Evolutionary conservation across 345 rosid genomes (phyloP).

Genomic region (Aquilaria malaccensis): DNA sequence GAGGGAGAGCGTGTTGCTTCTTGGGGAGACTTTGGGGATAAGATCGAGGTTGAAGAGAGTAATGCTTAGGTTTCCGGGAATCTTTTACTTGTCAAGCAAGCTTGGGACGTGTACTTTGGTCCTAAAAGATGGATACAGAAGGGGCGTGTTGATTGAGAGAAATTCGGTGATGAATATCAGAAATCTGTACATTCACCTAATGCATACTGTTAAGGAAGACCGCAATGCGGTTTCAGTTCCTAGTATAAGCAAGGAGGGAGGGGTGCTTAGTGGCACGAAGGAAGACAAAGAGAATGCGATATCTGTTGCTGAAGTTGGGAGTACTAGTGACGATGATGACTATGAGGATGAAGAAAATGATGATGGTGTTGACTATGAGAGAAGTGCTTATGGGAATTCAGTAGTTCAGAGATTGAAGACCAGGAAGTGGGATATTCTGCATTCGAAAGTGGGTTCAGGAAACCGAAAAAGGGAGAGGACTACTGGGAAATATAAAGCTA

Average conservation of each 20-base stretch:
- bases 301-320: slow-evolving; percentile 32
- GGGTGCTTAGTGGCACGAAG: slow-evolving; percentile 20
- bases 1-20: slow-evolving; percentile 44
- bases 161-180: slow-evolving; percentile 48
- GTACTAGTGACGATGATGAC: slow-evolving; percentile 31
- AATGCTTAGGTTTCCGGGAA: slow-evolving; percentile 59
- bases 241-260: slow-evolving; percentile 32
- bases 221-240: slow-evolving; percentile 23
- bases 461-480: slow-evolving; percentile 15
- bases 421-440: slow-evolving; percentile 7
- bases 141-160: slow-evolving; percentile 61
- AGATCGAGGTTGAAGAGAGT: slow-evolving; percentile 89
- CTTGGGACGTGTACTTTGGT: slow-evolving; percentile 66
- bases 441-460: not conserved
- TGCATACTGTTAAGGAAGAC: slow-evolving; percentile 49
- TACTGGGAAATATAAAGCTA: not conserved
- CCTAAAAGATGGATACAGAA: slow-evolving; percentile 64
- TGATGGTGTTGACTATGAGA: slow-evolving; percentile 22
- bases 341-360: slow-evolving; percentile 21
- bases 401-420: slow-evolving; percentile 12
- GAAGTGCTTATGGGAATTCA: slow-evolving; percentile 10
- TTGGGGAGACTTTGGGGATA: slow-evolving; percentile 69
- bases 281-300: slow-evolving; percentile 12
- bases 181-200: slow-evolving; percentile 69
- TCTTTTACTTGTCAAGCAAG: slow-evolving; percentile 72